Evolutionary conservation across 176 grass and related monocot species (phyloP).

Genomic region (Luzula sylvatica): DNA sequence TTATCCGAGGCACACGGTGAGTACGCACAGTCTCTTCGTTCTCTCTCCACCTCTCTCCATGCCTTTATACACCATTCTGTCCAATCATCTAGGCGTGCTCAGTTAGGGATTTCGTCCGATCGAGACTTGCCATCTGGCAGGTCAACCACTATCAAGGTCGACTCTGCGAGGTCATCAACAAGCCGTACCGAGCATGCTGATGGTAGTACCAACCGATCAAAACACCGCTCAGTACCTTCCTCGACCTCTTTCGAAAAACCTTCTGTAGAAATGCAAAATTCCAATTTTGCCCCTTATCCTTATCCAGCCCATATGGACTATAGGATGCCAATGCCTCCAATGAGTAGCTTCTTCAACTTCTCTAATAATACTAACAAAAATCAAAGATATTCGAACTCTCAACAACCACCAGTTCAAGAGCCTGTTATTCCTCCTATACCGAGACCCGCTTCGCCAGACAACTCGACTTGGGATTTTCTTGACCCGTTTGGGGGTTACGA

Average conservation of each 20-base stretch:
- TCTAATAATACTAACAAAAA: conserved; percentile 18
- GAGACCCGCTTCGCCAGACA: conserved; percentile 47
- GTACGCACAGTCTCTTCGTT: not conserved
- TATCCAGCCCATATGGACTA: conserved; percentile 20
- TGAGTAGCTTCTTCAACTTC: conserved; percentile 18
- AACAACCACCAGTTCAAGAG: not conserved
- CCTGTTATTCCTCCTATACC: conserved; percentile 5
- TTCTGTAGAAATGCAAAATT: conserved; percentile 14
- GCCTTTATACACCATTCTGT: conserved; percentile 9
- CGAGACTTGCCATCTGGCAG: conserved; percentile 15
- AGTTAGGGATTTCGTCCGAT: not conserved
- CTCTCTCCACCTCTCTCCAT: conserved; percentile 10
- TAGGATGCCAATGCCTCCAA: conserved; percentile 1
- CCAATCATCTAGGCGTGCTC: not conserved
- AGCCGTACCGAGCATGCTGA: conserved; percentile 4
- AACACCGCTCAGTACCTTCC: conserved; percentile 13
- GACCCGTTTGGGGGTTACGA: conserved; percentile 80
- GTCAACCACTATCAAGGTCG: conserved; percentile 22
- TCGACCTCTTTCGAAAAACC: conserved; percentile 20
- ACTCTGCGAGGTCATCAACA: not conserved
- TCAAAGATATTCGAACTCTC: not conserved
- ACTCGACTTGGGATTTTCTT: conserved; percentile 90
- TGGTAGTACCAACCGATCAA: conserved; percentile 23
- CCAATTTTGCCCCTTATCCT: conserved; percentile 26
- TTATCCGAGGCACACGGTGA: conserved; percentile 18